Evolutionary conservation across 208 protist species (phyloP), one percentile per base, ranked within the genome.

Genomic region (Crithidia brevicula): DNA sequence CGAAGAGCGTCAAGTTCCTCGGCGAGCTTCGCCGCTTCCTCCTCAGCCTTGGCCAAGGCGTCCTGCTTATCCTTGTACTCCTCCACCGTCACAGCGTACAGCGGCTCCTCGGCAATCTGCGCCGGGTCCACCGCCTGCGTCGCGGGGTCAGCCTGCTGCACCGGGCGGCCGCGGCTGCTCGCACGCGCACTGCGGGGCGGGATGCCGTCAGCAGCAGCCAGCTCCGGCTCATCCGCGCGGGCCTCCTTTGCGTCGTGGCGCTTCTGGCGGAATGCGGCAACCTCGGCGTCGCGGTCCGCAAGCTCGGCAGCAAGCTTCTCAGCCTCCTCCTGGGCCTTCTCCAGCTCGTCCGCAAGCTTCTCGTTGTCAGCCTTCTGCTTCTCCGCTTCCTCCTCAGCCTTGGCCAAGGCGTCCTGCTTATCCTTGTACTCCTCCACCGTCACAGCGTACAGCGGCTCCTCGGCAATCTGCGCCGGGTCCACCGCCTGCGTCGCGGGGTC

Each of bases 1-100:
- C n/a, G n/a, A n/a, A n/a, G n/a, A n/a, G n/a, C n/a, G n/a, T n/a
- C 65, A 4, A 71, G 65, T 31, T 23, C 25, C 1, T 23, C 57
- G 13, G 34, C 57, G 3, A 63, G 57, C 42, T 33, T 50, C 40
- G 49, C 20, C 46, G 49, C 62, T 20, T 57, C 50, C 16, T 33
- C 43, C 23, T 3, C 46, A 25, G 45, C 43, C 25, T 20, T 23
- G 16, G 57, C 27, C 9, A 28, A 20, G 1, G 53, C 53, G 23
- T 34, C 54, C 25, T 56, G 27, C 42, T 71, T 50, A 13, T 31
- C 65, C 53, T 52, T 62, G 53, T 63, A 22, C 34, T 45, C 30
- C 30, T 54, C 51, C 63, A 40, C n/a, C 0, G 49, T 42, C 22
- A 30, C 30, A 13, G 9, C 28, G 43, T 53, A 25, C 22, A 64